Evolutionary conservation across 1,139 yeast genomes (phyloP).

Genomic region (Saccharomyces hybrid): DNA sequence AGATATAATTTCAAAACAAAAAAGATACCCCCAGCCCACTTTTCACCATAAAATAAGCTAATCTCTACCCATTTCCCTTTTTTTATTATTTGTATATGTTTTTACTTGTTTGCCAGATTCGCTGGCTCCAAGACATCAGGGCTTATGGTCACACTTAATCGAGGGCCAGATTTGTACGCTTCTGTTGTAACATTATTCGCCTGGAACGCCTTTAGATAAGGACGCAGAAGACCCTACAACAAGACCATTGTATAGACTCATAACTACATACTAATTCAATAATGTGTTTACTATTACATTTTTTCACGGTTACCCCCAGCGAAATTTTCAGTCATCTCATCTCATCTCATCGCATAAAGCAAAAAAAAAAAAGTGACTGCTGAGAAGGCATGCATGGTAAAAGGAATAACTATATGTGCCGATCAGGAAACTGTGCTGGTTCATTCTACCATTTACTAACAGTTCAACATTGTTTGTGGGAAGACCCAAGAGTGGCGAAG

Average conservation of each 20-base stretch:
- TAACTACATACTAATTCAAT: not conserved
- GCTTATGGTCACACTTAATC: not conserved
- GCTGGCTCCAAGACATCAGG: not conserved
- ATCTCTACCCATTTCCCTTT: not conserved
- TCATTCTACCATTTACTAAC: not conserved
- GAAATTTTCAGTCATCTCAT: constrained; percentile 1
- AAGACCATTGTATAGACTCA: not conserved
- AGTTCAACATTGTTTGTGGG: not conserved
- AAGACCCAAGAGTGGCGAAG: too few relatives aligned
- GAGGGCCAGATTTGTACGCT: not conserved
- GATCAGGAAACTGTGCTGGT: not conserved
- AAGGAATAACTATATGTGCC: not conserved
- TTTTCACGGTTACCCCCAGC: not conserved
- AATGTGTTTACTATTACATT: not conserved
- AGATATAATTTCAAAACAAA: not conserved
- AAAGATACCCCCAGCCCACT: not conserved
- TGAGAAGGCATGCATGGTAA: not conserved
- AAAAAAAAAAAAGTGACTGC: too few relatives aligned
- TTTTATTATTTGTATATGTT: not conserved
- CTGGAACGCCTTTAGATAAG: not conserved
- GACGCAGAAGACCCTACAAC: not conserved
- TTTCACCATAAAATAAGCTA: not conserved
- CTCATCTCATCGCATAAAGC: constrained; percentile 2
- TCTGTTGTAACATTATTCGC: too few relatives aligned
- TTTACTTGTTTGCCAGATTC: not conserved